Conservation (phyloP, 768 basidiomycete species). For the Macrolepiota fuliginosa region DNA sequence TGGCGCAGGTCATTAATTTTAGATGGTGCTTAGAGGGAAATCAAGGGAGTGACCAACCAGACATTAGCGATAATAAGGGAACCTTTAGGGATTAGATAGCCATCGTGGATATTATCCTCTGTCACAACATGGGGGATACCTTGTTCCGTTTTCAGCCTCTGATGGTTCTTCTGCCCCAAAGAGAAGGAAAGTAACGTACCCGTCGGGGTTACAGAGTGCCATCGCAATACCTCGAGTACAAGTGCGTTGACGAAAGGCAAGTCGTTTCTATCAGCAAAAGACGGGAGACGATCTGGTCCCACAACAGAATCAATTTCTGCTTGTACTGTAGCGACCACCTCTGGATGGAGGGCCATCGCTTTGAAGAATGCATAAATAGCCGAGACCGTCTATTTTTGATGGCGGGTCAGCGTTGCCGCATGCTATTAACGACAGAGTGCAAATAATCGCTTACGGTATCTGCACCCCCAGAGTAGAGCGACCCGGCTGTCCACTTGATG, state of each 20-base stretch:
- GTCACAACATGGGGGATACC: constrained; percentile 39
- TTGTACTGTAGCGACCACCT: constrained; percentile 36
- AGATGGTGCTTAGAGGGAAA: background rate
- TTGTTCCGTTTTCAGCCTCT: constrained; percentile 7
- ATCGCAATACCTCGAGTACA: constrained; percentile 34
- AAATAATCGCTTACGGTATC: constrained; percentile 30
- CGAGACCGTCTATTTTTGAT: constrained; percentile 32
- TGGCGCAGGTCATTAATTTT: background rate
- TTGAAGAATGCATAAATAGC: constrained; percentile 37
- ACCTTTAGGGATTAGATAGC: constrained; percentile 44
- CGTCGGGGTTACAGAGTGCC: constrained; percentile 32
- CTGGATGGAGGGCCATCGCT: constrained; percentile 37
- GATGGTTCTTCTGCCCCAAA: constrained; percentile 6
- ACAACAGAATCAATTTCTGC: constrained; percentile 41
- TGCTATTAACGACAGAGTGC: background rate
- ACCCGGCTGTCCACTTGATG: constrained; percentile 44
- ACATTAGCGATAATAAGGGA: constrained; percentile 31
- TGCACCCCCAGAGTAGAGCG: constrained; percentile 47
- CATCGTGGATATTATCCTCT: constrained; percentile 41
- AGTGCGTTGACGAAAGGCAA: constrained; percentile 42
- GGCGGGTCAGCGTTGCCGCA: background rate
- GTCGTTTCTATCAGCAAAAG: constrained; percentile 33
- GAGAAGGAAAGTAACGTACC: constrained; percentile 18
- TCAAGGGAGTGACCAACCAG: constrained; percentile 20
- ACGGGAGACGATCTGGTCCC: constrained; percentile 38